Evolutionary conservation across 345 rosid species (phyloP).

Genomic region (Cardamine chenopodiifolia): DNA sequence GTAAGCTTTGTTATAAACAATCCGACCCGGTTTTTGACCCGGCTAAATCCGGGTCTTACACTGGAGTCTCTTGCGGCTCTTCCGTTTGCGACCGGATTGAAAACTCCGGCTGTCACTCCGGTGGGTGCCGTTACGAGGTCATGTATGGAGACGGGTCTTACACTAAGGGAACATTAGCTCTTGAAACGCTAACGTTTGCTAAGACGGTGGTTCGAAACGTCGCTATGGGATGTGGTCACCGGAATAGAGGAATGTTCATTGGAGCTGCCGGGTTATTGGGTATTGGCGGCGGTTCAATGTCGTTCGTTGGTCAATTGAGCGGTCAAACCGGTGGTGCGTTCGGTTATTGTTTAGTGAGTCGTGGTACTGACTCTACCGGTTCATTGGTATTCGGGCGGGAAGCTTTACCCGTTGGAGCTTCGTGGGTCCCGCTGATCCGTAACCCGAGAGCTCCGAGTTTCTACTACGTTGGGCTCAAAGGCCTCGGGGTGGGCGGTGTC

Average conservation of each 20-base stretch:
- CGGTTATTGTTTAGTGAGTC: slow-evolving; percentile 82
- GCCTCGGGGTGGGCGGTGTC: slow-evolving; percentile 80
- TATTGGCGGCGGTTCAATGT: slow-evolving; percentile 88
- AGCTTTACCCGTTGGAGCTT: slow-evolving; percentile 82
- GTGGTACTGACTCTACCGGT: slow-evolving; percentile 70
- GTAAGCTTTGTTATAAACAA: slow-evolving; percentile 81
- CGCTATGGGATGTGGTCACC: slow-evolving; percentile 94
- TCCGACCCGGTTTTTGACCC: slow-evolving; percentile 96
- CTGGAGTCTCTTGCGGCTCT: slow-evolving; percentile 79
- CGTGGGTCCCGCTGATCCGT: slow-evolving; percentile 84
- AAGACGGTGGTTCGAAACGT: slow-evolving; percentile 59
- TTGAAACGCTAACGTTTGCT: slow-evolving; percentile 84
- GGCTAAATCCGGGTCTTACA: slow-evolving; percentile 65
- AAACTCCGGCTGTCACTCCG: slow-evolving; percentile 72
- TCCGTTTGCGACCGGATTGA: slow-evolving; percentile 75
- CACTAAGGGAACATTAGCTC: slow-evolving; percentile 83
- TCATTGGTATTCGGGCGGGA: slow-evolving; percentile 78
- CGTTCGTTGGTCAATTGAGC: slow-evolving; percentile 81
- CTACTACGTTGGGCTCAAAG: slow-evolving; percentile 77
- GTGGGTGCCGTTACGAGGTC: slow-evolving; percentile 85
- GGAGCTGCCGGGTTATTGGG: slow-evolving; percentile 96
- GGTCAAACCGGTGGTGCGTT: slow-evolving; percentile 91
- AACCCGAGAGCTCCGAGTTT: slow-evolving; percentile 80
- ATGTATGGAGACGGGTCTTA: slow-evolving; percentile 94
- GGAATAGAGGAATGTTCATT: slow-evolving; percentile 86